Percentiles rank a stretch among this genome's conserved stretches.
phyloP scores from a whole-genome alignment of 2,329 filamentous ascomycete species.

The Calonectria fujianensis region DNA sequence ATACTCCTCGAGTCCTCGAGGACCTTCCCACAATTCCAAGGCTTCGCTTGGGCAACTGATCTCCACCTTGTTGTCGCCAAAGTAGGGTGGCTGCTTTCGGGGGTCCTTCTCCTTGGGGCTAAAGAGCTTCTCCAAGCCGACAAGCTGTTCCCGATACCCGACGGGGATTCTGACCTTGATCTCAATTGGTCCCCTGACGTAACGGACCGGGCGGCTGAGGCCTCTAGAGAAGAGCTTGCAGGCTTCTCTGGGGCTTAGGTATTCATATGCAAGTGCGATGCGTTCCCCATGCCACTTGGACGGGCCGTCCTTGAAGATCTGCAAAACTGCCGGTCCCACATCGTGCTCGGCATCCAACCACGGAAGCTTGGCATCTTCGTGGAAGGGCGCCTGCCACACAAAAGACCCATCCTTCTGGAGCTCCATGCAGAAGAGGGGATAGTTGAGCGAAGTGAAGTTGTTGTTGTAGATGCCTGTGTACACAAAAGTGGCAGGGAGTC shows the following conservation, averaged over 20 bases:
- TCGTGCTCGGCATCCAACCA: constrained; percentile 99
- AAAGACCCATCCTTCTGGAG: constrained; percentile 90
- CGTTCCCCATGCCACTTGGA: constrained; percentile 86
- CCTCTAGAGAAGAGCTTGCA: constrained; percentile 88
- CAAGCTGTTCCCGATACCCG: constrained; percentile 92
- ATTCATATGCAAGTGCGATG: constrained; percentile 93
- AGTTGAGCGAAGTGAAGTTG: constrained; percentile 95
- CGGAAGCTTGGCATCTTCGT: constrained; percentile 89
- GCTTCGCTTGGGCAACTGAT: constrained; percentile 83
- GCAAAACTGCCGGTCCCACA: constrained; percentile 91
- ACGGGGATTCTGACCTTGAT: constrained; percentile 89
- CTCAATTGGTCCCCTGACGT: constrained; percentile 86
- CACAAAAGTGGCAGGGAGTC: constrained; percentile 91
- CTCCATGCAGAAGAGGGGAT: constrained; percentile 97
- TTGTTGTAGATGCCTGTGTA: constrained; percentile 99
- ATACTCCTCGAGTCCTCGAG: constrained; percentile 93
- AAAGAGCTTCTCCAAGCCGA: constrained; percentile 79
- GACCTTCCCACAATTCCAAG: constrained; percentile 91
- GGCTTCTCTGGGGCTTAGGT: constrained; percentile 87
- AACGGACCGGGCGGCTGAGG: constrained; percentile 85
- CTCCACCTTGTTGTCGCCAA: constrained; percentile 75
- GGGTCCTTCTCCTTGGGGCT: constrained; percentile 70
- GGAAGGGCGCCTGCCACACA: constrained; percentile 94
- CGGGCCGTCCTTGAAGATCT: constrained; percentile 95
- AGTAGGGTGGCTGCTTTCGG: constrained; percentile 77